Evolutionary conservation across 192 early-diverging fungal species (phyloP), one percentile per base, ranked within the genome.

Genomic region (Backusella macrospora): DNA sequence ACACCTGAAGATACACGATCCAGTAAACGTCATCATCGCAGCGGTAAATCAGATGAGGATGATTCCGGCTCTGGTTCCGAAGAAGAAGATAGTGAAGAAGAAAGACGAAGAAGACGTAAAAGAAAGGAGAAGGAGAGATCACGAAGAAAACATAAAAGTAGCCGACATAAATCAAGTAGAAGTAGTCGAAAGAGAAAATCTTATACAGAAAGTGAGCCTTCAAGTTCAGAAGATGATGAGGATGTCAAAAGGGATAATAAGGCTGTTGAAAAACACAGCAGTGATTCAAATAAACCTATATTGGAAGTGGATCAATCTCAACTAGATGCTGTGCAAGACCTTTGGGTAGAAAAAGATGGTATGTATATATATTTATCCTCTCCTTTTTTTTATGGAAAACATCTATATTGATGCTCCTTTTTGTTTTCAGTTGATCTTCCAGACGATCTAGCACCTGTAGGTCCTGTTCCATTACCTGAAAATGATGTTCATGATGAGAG

Each of bases 371-470:
- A 63, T 39, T 38, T 42, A 13, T 34, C 15, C 1, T 5, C 44
- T 43, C n/a, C 18, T 4, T 26, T 23, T 6, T 3, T 44, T 39
- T 0, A 40, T 6, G n/a, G n/a, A 65, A 18, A n/a, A 4, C 6
- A 1, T 4, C 10, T 66, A 21, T 66, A 40, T 21, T 40, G 38
- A 65, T 68, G 13, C n/a, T 49, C 18, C 65, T 21, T n/a, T 45
- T 40, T 71, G 4, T 39, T 14, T 49, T 52, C 46, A 81, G 86
- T 90, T 9, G 85, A 87, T 23, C 76, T 86, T 38, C 79, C 81
- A 0, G 93, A 92, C 44, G 93, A 93, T 77, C 74, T 79, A 21
- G 82, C 81, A 42, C 81, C 83, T 38, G 90, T 93, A 4, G 93
- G 93, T 10, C 93, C 93, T 2, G 39, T 84, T 18, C 93, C 93